A percentile compares a stretch with the other conserved stretches of the same genome.
Conservation (phyloP, 805 yeast species). For the Metahyphopichia silvanorum region DNA sequence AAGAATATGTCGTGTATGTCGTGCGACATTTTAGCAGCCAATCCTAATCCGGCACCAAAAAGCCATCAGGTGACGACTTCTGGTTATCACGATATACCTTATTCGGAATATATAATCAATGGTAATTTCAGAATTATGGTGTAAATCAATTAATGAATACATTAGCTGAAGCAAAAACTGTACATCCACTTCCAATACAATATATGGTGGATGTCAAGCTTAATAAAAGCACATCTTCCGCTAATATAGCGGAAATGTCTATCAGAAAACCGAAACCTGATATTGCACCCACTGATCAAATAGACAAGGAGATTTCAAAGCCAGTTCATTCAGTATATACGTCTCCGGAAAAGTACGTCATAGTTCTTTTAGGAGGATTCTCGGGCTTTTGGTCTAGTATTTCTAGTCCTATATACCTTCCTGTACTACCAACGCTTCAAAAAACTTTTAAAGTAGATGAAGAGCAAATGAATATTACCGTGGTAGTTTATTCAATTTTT, state of each 20-base stretch:
- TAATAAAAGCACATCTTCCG: no score
- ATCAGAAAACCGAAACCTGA: background rate
- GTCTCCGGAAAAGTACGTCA: slow-evolving; percentile 34
- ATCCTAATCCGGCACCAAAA: no score
- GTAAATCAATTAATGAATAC: background rate
- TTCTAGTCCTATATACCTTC: slow-evolving; percentile 74
- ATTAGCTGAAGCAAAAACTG: background rate
- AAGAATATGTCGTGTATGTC: no score
- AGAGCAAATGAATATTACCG: slow-evolving; percentile 61
- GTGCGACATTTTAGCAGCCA: no score
- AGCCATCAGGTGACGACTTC: no score
- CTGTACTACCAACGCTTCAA: slow-evolving; percentile 60
- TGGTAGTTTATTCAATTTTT: slow-evolving; percentile 67
- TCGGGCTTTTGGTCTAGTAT: slow-evolving; percentile 63
- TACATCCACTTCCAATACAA: slow-evolving; percentile 1
- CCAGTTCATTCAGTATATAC: slow-evolving; percentile 1
- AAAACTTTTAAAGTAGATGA: slow-evolving; percentile 50
- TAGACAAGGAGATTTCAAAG: no score
- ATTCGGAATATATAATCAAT: no score
- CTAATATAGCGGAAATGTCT: no score
- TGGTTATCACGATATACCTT: no score
- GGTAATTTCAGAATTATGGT: no score
- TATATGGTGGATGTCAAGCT: slow-evolving; percentile 1
- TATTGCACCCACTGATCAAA: no score
- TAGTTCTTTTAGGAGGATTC: slow-evolving; percentile 39